Percentiles rank a stretch among this genome's conserved stretches.
Conservation (phyloP, 768 basidiomycete genomes). For the Boletus bicolor region DNA sequence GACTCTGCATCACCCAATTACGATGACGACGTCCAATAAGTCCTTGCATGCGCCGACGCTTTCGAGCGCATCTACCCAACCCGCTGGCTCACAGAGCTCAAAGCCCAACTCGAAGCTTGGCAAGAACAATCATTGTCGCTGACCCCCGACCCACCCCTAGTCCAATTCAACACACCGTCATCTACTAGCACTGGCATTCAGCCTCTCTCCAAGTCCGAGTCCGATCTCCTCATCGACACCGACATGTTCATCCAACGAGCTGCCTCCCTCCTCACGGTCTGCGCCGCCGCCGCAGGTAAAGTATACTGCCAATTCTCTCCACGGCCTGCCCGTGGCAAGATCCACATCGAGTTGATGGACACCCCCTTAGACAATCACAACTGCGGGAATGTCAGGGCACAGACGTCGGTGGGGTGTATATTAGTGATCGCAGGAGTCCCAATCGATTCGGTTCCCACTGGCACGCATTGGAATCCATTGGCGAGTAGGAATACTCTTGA, state of each 20-base stretch:
- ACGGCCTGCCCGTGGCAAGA: too few species aligned
- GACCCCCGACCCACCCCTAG: too few species aligned
- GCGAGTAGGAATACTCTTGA: too few species aligned
- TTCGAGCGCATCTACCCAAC: slow-evolving; percentile 71
- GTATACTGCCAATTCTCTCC: slow-evolving; percentile 46
- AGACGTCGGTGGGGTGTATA: slow-evolving; percentile 85
- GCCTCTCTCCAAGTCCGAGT: not conserved
- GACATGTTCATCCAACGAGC: slow-evolving; percentile 50
- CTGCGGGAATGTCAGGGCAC: slow-evolving; percentile 71
- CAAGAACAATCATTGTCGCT: not conserved
- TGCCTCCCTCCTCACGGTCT: slow-evolving; percentile 60
- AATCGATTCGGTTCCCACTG: slow-evolving; percentile 39
- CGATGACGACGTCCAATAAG: slow-evolving; percentile 18
- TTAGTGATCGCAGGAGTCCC: slow-evolving; percentile 63
- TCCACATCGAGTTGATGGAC: slow-evolving; percentile 56
- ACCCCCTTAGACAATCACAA: slow-evolving; percentile 68
- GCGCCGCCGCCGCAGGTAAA: slow-evolving; percentile 59
- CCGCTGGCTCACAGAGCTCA: slow-evolving; percentile 70
- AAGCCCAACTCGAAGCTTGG: slow-evolving; percentile 37
- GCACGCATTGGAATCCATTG: too few species aligned
- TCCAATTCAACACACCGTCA: not conserved
- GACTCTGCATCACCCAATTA: not conserved
- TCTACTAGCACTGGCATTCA: not conserved
- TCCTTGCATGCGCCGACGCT: slow-evolving; percentile 44
- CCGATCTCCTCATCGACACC: not conserved